These are phyloP conservation scores for Leishmania tropica DNA, from an alignment of 208 protist genomes.

Conservation along the genomic window DNA sequence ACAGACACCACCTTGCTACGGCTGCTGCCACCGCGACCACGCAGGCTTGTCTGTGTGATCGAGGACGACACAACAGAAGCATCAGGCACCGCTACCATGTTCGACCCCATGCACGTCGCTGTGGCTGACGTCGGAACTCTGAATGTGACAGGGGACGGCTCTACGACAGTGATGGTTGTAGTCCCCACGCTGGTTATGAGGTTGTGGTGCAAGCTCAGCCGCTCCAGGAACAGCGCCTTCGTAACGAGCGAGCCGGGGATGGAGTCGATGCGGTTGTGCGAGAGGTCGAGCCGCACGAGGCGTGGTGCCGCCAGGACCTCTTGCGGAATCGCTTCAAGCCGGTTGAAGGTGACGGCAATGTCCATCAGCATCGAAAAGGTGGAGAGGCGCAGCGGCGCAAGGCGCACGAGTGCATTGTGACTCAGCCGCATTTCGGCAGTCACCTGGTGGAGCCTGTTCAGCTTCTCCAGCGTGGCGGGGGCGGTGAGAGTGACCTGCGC, in stretches of 20 bases:
- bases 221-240: slow-evolving; percentile 49
- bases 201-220: slow-evolving; percentile 72
- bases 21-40: background rate
- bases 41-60: background rate
- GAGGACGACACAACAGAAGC: background rate
- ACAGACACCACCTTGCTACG: slow-evolving; percentile 34
- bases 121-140: background rate
- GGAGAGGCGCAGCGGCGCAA: slow-evolving; percentile 37
- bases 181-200: slow-evolving; percentile 53
- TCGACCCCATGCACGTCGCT: background rate
- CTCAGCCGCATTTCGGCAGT: slow-evolving; percentile 37
- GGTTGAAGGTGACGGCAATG: slow-evolving; percentile 61
- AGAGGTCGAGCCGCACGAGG: slow-evolving; percentile 72
- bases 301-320: slow-evolving; percentile 59
- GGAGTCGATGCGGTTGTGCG: slow-evolving; percentile 62
- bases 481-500: slow-evolving; percentile 12
- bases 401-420: slow-evolving; percentile 44
- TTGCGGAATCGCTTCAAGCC: slow-evolving; percentile 56
- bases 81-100: background rate
- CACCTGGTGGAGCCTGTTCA: slow-evolving; percentile 29
- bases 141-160: background rate
- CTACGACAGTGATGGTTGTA: background rate
- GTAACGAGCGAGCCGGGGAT: slow-evolving; percentile 42
- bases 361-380: slow-evolving; percentile 55
- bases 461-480: slow-evolving; percentile 19